Conservation (phyloP, 208 protist species). For the Trypanosoma platydactyli region DNA sequence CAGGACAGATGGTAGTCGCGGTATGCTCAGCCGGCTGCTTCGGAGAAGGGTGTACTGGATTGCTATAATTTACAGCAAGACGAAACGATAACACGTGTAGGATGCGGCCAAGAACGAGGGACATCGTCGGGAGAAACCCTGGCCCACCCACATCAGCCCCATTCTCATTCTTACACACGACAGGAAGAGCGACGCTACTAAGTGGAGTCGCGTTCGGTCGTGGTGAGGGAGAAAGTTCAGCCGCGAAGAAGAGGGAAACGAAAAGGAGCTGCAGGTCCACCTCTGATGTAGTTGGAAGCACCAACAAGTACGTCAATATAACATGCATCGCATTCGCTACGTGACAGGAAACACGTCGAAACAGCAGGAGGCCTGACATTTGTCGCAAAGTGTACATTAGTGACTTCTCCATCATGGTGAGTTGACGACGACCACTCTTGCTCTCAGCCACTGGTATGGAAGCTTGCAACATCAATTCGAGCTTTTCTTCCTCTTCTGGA, state of each 20-base stretch:
- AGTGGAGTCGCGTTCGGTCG: neutral
- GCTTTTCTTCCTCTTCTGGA: slow-evolving; percentile 5
- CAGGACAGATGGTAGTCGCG: neutral
- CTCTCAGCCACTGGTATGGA: neutral
- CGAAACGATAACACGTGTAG: slow-evolving; percentile 11
- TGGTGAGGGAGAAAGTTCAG: neutral
- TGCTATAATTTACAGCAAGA: neutral
- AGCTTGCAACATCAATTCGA: neutral
- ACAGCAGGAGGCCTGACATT: slow-evolving; percentile 8
- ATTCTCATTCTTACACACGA: neutral
- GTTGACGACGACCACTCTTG: neutral
- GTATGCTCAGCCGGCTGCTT: neutral
- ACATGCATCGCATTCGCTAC: slow-evolving; percentile 22
- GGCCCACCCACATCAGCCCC: neutral
- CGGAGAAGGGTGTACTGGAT: neutral
- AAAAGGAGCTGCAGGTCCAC: slow-evolving; percentile 10
- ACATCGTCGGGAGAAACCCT: neutral
- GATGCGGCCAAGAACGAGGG: slow-evolving; percentile 2
- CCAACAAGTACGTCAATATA: slow-evolving; percentile 1
- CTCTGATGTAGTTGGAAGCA: neutral
- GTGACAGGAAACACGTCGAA: slow-evolving; percentile 15
- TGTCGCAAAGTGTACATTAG: slow-evolving; percentile 10
- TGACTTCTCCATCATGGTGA: slow-evolving; percentile 7
- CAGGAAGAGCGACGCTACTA: too few relatives aligned
- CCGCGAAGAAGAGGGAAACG: slow-evolving; percentile 2